phyloP scores from a whole-genome alignment of 768 basidiomycete species.

The Kwoniella sp. region DNA sequence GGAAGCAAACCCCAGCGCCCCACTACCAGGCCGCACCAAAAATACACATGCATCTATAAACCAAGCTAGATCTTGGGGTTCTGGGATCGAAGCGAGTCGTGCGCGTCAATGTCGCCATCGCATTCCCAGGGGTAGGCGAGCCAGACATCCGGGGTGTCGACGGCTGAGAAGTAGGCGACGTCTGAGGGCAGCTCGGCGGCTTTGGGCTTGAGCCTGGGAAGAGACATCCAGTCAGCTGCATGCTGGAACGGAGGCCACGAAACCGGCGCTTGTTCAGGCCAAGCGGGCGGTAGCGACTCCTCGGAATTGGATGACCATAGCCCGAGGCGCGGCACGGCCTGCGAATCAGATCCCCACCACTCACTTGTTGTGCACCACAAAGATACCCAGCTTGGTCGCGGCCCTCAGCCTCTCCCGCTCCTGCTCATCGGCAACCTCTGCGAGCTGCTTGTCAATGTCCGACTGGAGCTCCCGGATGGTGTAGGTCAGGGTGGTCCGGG shows the following conservation, averaged over 20 bases:
- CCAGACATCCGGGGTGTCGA: constrained; percentile 56
- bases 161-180: constrained; percentile 72
- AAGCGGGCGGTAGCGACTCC: too few relatives aligned
- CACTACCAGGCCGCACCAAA: too few relatives aligned
- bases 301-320: too few relatives aligned
- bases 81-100: constrained; percentile 26
- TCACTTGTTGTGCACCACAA: constrained; percentile 61
- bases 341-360: too few relatives aligned
- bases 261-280: too few relatives aligned
- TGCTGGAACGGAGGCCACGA: too few relatives aligned
- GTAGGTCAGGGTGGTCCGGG: constrained; percentile 79
- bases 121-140: constrained; percentile 53
- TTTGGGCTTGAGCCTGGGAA: constrained; percentile 80
- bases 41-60: too few relatives aligned
- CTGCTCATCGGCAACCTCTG: constrained; percentile 63
- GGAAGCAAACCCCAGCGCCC: too few relatives aligned
- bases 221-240: too few relatives aligned
- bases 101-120: constrained; percentile 41
- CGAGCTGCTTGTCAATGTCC: constrained; percentile 63
- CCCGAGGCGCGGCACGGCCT: too few relatives aligned
- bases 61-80: constrained; percentile 24
- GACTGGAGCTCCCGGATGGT: constrained; percentile 82
- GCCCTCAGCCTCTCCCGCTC: constrained; percentile 70
- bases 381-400: constrained; percentile 79
- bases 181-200: constrained; percentile 66